Base-by-base conservation (phyloP, 495 filamentous ascomycete species). In the Hypomontagnella submonticulosa region DNA sequence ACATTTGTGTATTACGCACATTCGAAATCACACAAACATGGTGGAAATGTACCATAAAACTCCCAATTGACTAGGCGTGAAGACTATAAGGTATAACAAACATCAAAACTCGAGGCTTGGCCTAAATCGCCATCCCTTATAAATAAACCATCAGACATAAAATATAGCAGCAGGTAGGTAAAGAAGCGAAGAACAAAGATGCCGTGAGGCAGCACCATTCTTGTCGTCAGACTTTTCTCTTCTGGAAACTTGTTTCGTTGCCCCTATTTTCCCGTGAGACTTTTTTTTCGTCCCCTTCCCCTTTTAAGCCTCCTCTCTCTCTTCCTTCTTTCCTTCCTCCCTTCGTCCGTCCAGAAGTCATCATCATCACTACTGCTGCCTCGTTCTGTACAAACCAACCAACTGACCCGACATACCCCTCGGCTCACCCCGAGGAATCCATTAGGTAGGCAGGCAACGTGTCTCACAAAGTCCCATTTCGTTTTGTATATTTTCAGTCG, bases 201-300 rank as follows among this genome's bases (percentile, higher is more conserved):
- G 77, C 77, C 77, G 77, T 69, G 77, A 79, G 77, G 77, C 77
- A 80, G 62, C 73, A 75, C 63, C 70, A 69, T 69, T 73, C 68
- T 69, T 70, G 49, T 62, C 64, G 69, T 73, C 68, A 70, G 55
- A 66, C 62, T 68, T 65, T 71, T 72, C 57, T 57, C 55, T 48
- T 57, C 44, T 61, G 36, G 46, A 46, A 57, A 56, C 37, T 38
- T 37, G 12, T 43, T 53, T 49, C 42, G 10, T 43, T 4, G 10
- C 40, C 20, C 36, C 15, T 19, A 20, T 51, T 41, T 33, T 23
- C 40, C 61, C 34, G 10, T 40, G 42, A 47, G 30, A 46, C 32
- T 58, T 64, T 46, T 64, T 46, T 54, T 27, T 3, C 23, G n/a
- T 49, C 41, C 48, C 42, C 30, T 38, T 41, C 15, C 34, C 49